A percentile compares a stretch with the other conserved stretches of the same genome.
Evolutionary conservation across 1,284 basidiomycete genomes (phyloP).

Genomic region (Heterobasidion annosum): DNA sequence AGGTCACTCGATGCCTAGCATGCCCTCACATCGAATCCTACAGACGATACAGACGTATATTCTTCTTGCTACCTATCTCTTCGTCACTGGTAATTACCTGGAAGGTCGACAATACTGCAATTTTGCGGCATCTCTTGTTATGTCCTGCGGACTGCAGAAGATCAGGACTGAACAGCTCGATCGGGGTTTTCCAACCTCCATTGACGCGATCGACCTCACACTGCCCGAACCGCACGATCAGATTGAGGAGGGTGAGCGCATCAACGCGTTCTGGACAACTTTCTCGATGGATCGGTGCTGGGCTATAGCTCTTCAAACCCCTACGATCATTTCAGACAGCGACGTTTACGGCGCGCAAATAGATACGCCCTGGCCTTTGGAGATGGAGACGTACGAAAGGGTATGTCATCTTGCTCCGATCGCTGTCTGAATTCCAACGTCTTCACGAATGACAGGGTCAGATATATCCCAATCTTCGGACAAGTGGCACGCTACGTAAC

Average conservation of each 20-base stretch:
- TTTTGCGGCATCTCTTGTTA: conserved; percentile 26
- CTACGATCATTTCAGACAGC: conserved; percentile 30
- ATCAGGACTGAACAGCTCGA: conserved; percentile 12
- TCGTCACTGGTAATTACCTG: conserved; percentile 27
- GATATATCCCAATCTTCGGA: conserved; percentile 11
- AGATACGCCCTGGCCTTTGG: conserved; percentile 58
- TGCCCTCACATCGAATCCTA: conserved; percentile 31
- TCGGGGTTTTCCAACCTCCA: conserved; percentile 7
- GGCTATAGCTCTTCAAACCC: conserved; percentile 52
- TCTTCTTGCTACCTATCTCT: conserved; percentile 46
- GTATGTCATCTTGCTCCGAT: conserved; percentile 18
- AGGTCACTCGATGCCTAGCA: conserved; percentile 21
- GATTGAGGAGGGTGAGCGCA: conserved; percentile 51
- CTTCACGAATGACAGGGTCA: conserved; percentile 11
- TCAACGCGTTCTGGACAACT: conserved; percentile 64
- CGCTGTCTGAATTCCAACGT: neutral
- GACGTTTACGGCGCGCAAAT: conserved; percentile 29
- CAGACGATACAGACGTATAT: conserved; percentile 50
- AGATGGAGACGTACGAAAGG: conserved; percentile 48
- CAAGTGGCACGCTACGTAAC: conserved; percentile 9
- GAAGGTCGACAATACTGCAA: conserved; percentile 35
- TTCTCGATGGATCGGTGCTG: conserved; percentile 57
- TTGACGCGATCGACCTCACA: conserved; percentile 9
- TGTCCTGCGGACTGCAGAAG: conserved; percentile 26
- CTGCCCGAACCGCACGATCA: conserved; percentile 26